Base-by-base conservation (phyloP, 164 flowering plant species). In the Dillenia turbinata region DNA sequence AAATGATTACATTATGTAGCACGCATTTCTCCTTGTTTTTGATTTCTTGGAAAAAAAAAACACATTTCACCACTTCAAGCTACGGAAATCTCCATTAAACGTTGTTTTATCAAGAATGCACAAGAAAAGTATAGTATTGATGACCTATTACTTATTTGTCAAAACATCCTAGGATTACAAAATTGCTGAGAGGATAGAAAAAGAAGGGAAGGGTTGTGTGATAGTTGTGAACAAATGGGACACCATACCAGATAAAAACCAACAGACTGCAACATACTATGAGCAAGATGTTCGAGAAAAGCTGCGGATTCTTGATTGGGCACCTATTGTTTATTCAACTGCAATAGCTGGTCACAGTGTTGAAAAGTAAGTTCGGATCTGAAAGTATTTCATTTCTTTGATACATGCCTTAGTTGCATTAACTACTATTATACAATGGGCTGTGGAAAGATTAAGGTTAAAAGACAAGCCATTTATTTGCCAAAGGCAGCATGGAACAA, bases 141-240 rank as follows among this genome's bases (percentile, higher is more conserved):
- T 19, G 22, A 19, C 22, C 22, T 19, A 1, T 19, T 19, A 19
- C 22, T 19, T n/a, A n/a, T 62, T 66, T 66, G 14, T 60, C 48
- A 56, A 48, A 62, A 56, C 69, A 54, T 58, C 26, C 43, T 66
- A 95, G 99, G 99, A 95, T 78, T 83, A 44, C 78, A 88, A 61
- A 72, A 89, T 95, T 74, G 99, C 97, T 66, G 99, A 95, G 73
- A 86, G 86, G 75, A 89, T 95, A 46, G 99, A 95, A 67, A 75
- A 46, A 60, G 99, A 95, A 81, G 99, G 99, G 49, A 95, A 95
- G 60, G 99, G 97, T 52, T 95, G 99, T 73, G 75, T 95, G 57
- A 85, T 95, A 61, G 97, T 95, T 60, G 97, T 95, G 52, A 95
- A 95, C 76, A 95, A 95, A 75, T 95, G 99, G 99, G 99, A 95